A percentile compares a stretch with the other conserved stretches of the same genome.
Evolutionary conservation across 2,329 filamentous ascomycete species (phyloP).

Genomic region (Colletotrichum sansevieriae): DNA sequence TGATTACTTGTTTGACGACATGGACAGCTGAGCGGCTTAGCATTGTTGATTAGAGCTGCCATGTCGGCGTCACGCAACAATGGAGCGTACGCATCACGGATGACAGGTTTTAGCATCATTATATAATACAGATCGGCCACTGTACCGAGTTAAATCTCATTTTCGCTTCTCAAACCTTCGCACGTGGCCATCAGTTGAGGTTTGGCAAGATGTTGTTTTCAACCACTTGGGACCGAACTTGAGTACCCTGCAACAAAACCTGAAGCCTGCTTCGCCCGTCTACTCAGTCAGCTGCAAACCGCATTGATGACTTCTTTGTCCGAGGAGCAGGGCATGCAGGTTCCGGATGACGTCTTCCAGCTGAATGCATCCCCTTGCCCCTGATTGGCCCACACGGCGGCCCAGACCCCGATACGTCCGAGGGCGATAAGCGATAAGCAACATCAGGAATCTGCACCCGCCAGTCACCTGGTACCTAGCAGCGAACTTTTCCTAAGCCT

Average conservation of each 20-base stretch:
- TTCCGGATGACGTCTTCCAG: constrained; percentile 34
- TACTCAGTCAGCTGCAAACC: too few relatives aligned
- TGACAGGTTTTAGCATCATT: constrained; percentile 14
- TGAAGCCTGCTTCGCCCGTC: too few relatives aligned
- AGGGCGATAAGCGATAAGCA: constrained; percentile 39
- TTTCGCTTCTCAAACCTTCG: too few relatives aligned
- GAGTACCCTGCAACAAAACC: too few relatives aligned
- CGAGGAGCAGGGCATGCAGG: background rate
- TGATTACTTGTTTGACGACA: constrained; percentile 19
- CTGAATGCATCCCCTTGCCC: constrained; percentile 5
- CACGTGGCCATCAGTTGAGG: too few relatives aligned
- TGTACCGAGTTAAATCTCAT: background rate
- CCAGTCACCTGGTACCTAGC: constrained; percentile 17
- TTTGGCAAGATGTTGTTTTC: too few relatives aligned
- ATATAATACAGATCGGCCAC: constrained; percentile 26
- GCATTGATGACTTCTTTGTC: background rate
- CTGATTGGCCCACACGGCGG: constrained; percentile 25
- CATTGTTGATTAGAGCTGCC: constrained; percentile 15
- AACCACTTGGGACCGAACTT: too few relatives aligned
- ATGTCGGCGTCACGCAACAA: constrained; percentile 11
- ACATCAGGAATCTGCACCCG: constrained; percentile 13
- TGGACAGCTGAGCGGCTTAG: constrained; percentile 8
- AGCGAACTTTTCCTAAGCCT: constrained; percentile 36
- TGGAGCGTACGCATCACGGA: constrained; percentile 7
- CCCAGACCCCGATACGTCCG: constrained; percentile 8